Evolutionary conservation across 2,329 filamentous ascomycete genomes (phyloP), one percentile per base, ranked within the genome.

Genomic region (Xylogone sp.): DNA sequence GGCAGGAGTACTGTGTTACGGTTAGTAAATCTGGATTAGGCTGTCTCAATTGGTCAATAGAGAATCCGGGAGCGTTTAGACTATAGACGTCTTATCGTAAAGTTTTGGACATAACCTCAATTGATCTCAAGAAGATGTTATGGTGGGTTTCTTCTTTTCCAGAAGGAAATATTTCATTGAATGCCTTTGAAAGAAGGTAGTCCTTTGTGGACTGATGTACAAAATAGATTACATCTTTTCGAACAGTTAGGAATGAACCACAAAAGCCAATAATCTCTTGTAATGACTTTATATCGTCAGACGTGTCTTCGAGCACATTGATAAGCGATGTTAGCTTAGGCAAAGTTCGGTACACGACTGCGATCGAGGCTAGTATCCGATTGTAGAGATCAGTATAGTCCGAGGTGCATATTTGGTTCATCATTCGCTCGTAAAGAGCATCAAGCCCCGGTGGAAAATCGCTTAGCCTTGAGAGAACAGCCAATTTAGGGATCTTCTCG

Each of bases 121-220:
- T 49, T 3, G 70, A 75, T 19, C 55, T 59, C 2, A 49, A 46
- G 71, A 67, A 3, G 12, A 76, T 65, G 0, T 2, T 4, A 13
- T 60, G 31, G 50, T 75, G 69, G n/a, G 58, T 52, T 2, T 58
- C 34, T 20, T 49, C 34, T 3, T 46, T 27, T 2, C 68, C 64
- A 21, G 16, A 45, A 4, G 67, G 62, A 39, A 71, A 68, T 4
- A 73, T 57, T 10, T 53, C 42, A 18, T 47, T n/a, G 5, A 46
- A 48, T 46, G 55, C 57, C 9, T 61, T 49, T 22, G 58, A 27
- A 6, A 51, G 24, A 1, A 77, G 50, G 54, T 64, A 73, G n/a
- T 76, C 72, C 53, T 74, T 73, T 0, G 71, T 73, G 3, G 72
- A 75, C 51, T 72, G 68, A 52, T 76, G 71, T 1, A 75, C 63